Evolutionary conservation across 2,329 filamentous ascomycete species (phyloP).

Genomic region (Arthrobotrys musiformis): DNA sequence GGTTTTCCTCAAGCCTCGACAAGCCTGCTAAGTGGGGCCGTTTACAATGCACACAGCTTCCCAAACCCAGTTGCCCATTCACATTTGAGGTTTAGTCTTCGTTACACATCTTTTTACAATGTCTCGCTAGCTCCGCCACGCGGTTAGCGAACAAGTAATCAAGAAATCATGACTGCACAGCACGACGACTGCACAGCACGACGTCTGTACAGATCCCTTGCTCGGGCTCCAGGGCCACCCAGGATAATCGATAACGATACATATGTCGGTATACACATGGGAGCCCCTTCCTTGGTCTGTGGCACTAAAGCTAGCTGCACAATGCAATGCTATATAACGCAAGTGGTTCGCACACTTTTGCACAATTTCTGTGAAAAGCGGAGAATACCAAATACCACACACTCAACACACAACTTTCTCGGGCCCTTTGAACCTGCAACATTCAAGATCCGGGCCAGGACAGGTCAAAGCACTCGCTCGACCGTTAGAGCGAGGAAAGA

Average conservation of each 20-base stretch:
- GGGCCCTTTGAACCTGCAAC: not conserved
- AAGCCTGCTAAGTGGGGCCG: not conserved
- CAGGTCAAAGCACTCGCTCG: not conserved
- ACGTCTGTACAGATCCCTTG: not conserved
- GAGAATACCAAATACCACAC: not conserved
- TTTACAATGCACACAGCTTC: no score
- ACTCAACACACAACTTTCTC: not conserved
- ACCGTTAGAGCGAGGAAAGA: no score
- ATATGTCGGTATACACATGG: no score
- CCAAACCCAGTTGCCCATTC: not conserved
- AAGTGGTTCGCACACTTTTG: no score
- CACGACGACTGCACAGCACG: not conserved
- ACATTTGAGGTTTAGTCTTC: not conserved
- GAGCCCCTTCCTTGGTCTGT: no score
- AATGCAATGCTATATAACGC: no score
- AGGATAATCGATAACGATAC: no score
- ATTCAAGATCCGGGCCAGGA: not conserved
- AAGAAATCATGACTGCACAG: not conserved
- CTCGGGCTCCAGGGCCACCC: no score
- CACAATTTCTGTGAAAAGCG: not conserved
- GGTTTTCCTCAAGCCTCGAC: not conserved
- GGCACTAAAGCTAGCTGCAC: no score
- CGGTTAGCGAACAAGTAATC: conserved; percentile 2
- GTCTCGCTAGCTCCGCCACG: conserved; percentile 5
- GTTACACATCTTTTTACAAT: not conserved